Conservation (phyloP, 768 basidiomycete species). For the Hypsizygus marmoreus region DNA sequence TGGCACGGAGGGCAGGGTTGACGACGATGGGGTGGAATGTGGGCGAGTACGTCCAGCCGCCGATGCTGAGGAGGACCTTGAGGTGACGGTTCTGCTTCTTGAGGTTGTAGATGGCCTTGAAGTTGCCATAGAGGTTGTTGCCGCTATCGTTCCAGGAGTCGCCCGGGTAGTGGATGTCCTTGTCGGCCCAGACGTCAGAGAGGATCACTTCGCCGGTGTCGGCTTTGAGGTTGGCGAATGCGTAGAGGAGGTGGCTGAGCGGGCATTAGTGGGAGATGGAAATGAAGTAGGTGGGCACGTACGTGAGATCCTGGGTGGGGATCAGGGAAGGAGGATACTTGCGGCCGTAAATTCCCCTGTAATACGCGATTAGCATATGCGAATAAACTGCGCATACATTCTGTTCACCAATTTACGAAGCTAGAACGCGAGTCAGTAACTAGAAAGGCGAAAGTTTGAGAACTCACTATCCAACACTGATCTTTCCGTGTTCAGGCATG, state of each 20-base stretch:
- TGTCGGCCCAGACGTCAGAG: slow-evolving; percentile 93
- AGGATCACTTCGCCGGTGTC: slow-evolving; percentile 86
- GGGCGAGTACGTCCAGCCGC: slow-evolving; percentile 93
- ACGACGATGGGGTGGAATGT: slow-evolving; percentile 84
- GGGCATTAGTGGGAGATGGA: slow-evolving; percentile 8
- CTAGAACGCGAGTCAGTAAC: slow-evolving; percentile 35
- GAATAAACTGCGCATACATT: background rate
- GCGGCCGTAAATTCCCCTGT: slow-evolving; percentile 92
- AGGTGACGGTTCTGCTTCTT: slow-evolving; percentile 85
- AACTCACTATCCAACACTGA: slow-evolving; percentile 81
- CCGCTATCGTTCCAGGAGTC: slow-evolving; percentile 95
- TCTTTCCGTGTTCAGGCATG: slow-evolving; percentile 56
- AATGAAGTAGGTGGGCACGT: slow-evolving; percentile 26
- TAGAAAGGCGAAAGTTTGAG: background rate
- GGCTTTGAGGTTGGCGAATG: slow-evolving; percentile 86
- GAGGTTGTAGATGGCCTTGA: slow-evolving; percentile 89
- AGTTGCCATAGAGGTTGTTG: slow-evolving; percentile 91
- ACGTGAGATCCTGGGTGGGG: slow-evolving; percentile 86
- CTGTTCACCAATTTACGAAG: slow-evolving; percentile 72
- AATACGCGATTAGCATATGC: slow-evolving; percentile 2
- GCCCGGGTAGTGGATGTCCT: slow-evolving; percentile 94
- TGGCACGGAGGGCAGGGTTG: slow-evolving; percentile 57
- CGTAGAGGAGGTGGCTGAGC: slow-evolving; percentile 82
- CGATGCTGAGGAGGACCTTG: slow-evolving; percentile 84
- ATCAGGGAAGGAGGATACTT: slow-evolving; percentile 88